Conservation (phyloP, 352 stramenopile genomes). For the Ophiocytium majus region DNA sequence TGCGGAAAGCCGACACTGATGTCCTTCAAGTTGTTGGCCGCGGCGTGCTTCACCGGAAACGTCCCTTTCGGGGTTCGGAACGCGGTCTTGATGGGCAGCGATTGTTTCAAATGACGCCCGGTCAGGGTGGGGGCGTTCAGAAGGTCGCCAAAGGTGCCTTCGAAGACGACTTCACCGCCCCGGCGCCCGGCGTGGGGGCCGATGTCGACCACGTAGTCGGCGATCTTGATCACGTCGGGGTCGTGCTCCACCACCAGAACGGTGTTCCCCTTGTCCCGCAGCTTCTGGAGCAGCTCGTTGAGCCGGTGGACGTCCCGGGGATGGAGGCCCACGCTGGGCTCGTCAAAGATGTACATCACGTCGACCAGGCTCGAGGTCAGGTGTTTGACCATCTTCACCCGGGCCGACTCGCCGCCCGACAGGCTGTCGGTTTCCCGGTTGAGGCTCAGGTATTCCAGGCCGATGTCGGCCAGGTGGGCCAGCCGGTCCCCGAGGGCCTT, state of each 20-base stretch:
- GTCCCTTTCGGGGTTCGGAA: neutral
- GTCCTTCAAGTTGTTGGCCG: neutral
- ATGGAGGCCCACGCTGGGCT: neutral
- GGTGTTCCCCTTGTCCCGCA: neutral
- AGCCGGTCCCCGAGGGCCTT: neutral
- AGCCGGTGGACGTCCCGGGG: neutral
- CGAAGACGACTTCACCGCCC: neutral
- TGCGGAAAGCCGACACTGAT: neutral
- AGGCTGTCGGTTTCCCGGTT: neutral
- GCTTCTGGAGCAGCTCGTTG: neutral
- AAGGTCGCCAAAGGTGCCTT: neutral
- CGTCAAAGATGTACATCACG: neutral
- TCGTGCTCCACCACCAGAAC: constrained; percentile 1
- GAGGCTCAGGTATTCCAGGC: neutral
- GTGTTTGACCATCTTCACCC: neutral
- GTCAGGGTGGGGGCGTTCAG: no score
- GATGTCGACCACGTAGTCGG: neutral
- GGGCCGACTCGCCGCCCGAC: neutral
- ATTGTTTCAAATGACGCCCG: no score
- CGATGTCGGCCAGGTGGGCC: neutral
- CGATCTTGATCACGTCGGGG: neutral
- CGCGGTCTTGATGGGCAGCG: neutral
- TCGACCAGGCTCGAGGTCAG: neutral
- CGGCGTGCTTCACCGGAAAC: neutral
- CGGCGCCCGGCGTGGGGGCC: neutral